Percentiles rank a stretch among this genome's conserved stretches.
Evolutionary conservation across 371 early-diverging fungal genomes (phyloP).

Genomic region (Rhizopus sp.): DNA sequence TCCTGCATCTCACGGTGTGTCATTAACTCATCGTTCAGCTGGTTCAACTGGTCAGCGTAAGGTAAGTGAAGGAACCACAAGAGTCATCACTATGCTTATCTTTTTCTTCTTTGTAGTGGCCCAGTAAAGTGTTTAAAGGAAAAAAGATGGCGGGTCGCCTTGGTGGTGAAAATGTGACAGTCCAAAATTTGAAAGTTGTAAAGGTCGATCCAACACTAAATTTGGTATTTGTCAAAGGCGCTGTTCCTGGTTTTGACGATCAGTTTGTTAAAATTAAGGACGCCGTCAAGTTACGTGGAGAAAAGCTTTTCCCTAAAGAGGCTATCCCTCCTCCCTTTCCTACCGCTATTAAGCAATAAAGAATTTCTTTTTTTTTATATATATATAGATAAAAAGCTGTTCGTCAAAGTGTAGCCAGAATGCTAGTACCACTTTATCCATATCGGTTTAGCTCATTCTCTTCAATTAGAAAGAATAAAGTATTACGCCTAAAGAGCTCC

Average conservation of each 20-base stretch:
- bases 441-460: too few species aligned
- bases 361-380: not conserved
- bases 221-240: constrained; percentile 89
- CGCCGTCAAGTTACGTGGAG: constrained; percentile 78
- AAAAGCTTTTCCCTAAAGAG: constrained; percentile 69
- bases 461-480: too few species aligned
- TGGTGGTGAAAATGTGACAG: constrained; percentile 86
- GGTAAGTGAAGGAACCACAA: constrained; percentile 36
- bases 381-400: not conserved
- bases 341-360: constrained; percentile 53
- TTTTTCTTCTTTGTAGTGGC: constrained; percentile 49
- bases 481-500: too few species aligned
- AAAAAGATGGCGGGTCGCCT: constrained; percentile 98
- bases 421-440: too few species aligned
- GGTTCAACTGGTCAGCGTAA: constrained; percentile 96
- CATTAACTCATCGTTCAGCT: constrained; percentile 85
- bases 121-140: constrained; percentile 93
- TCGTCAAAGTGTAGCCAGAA: too few species aligned
- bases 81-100: not conserved
- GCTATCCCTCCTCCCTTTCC: constrained; percentile 75
- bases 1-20: constrained; percentile 93
- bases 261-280: constrained; percentile 85
- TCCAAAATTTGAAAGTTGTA: constrained; percentile 81
- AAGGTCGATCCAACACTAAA: constrained; percentile 88
- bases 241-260: constrained; percentile 88